Conservation (phyloP, 2,329 filamentous ascomycete genomes). For the Whalleya microplaca region DNA sequence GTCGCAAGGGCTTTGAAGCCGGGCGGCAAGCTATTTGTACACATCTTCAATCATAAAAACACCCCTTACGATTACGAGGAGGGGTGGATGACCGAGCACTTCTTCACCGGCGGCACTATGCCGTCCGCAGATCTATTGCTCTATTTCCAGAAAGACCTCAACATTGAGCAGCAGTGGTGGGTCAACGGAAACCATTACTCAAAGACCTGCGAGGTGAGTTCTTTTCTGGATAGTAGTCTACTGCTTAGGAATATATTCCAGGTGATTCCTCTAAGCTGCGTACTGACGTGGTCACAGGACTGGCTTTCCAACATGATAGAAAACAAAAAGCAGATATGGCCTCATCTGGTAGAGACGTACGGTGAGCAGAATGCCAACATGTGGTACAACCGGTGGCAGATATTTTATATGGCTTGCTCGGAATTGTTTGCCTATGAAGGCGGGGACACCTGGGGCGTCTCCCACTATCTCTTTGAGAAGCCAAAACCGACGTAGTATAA, state of each 20-base stretch:
- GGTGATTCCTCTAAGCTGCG: background rate
- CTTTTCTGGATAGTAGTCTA: background rate
- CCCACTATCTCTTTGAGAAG: conserved; percentile 70
- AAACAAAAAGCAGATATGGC: conserved; percentile 65
- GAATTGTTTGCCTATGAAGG: conserved; percentile 69
- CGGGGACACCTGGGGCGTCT: conserved; percentile 70
- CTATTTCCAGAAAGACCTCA: conserved; percentile 68
- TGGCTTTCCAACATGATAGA: conserved; percentile 65
- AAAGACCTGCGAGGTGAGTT: conserved; percentile 66
- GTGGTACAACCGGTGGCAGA: conserved; percentile 73
- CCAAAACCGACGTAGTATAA: conserved; percentile 17
- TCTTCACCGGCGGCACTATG: conserved; percentile 77
- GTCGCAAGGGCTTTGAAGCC: conserved; percentile 61
- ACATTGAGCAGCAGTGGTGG: conserved; percentile 69
- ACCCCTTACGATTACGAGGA: conserved; percentile 73
- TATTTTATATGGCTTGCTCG: conserved; percentile 73
- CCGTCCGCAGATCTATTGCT: conserved; percentile 67
- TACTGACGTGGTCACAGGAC: conserved; percentile 42
- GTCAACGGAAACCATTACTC: conserved; percentile 70
- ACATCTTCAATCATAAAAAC: conserved; percentile 67
- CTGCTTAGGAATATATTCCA: background rate
- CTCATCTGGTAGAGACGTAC: conserved; percentile 67
- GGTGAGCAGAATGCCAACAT: conserved; percentile 60
- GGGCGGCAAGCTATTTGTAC: conserved; percentile 69
- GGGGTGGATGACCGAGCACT: conserved; percentile 75